phyloP scores from a whole-genome alignment of 2,329 filamentous ascomycete species.

The Hypoxylon sp. region DNA sequence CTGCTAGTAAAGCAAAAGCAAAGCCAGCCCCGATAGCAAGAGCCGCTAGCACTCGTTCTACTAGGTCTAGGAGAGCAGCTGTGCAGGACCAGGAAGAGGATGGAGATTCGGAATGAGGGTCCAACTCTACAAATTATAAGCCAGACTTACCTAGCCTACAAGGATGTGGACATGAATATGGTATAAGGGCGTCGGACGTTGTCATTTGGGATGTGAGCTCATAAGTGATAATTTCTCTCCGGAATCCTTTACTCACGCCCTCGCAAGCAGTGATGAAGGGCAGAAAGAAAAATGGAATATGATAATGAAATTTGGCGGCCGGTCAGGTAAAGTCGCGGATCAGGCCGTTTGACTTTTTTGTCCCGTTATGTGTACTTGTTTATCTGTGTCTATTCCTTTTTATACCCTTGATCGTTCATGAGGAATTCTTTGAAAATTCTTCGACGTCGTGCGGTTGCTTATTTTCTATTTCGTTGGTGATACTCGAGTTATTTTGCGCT shows the following conservation, averaged over 20 bases:
- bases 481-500: neutral
- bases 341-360: slow-evolving; percentile 21
- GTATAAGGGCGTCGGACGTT: neutral
- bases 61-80: slow-evolving; percentile 46
- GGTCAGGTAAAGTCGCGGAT: slow-evolving; percentile 10
- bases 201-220: slow-evolving; percentile 1
- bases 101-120: slow-evolving; percentile 39
- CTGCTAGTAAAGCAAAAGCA: slow-evolving; percentile 42
- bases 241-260: neutral
- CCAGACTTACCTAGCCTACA: neutral
- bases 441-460: slow-evolving; percentile 4
- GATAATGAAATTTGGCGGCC: slow-evolving; percentile 32
- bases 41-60: slow-evolving; percentile 49
- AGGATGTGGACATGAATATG: neutral
- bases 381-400: slow-evolving; percentile 25
- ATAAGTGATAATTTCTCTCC: slow-evolving; percentile 1
- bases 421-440: slow-evolving; percentile 21
- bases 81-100: slow-evolving; percentile 43
- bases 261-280: neutral
- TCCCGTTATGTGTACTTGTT: slow-evolving; percentile 15
- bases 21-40: slow-evolving; percentile 47
- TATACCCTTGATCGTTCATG: slow-evolving; percentile 40
- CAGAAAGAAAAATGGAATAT: slow-evolving; percentile 24
- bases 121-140: neutral
- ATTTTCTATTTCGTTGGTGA: slow-evolving; percentile 2